Base-by-base conservation (phyloP, 2,329 filamentous ascomycete genomes). In the Colletotrichum cereale region DNA sequence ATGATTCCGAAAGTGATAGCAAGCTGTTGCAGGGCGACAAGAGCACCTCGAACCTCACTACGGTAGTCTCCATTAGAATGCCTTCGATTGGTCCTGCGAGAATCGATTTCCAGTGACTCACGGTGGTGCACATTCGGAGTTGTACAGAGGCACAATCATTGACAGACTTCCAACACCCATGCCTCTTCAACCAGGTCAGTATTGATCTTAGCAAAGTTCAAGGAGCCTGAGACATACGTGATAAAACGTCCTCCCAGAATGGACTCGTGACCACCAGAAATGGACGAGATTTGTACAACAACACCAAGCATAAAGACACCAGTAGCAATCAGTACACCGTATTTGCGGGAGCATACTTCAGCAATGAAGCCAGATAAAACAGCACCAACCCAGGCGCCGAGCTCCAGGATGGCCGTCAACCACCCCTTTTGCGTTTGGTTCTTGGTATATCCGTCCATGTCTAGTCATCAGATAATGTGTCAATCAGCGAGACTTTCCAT, bases 361-460 rank as follows among this genome's bases (percentile, higher is more conserved):
- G 92, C 92, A n/a, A 94, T 79, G 76, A 92, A 92, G 1, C 92
- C 91, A 2, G 89, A 92, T 50, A 92, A 84, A 3, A 95, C 80
- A 0, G 91, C 89, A 47, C 93, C 93, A n/a, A 93, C 78, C 92
- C 92, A 95, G 53, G 92, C 92, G 63, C 92, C 92, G 2, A 95
- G 87, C 78, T 94, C 92, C 34, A 95, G 88, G 74, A 94, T 93
- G 2, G 92, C 85, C 0, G 87, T 89, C 6, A 90, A 78, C 88
- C 87, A 90, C 21, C 88, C 88, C 75, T 89, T 89, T 74, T 86
- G 58, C 7, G 69, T 72, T 21, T 53, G 58, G 38, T 72, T 72
- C 40, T 63, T 58, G 12, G 69, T 72, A 38, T 72, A 72, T 36
- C 58, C 69, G 38, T 86, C 87, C 87, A 89, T 90, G 69, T 90